phyloP scores from a whole-genome alignment of 805 yeast genomes.

The Candida palmyrensis region DNA sequence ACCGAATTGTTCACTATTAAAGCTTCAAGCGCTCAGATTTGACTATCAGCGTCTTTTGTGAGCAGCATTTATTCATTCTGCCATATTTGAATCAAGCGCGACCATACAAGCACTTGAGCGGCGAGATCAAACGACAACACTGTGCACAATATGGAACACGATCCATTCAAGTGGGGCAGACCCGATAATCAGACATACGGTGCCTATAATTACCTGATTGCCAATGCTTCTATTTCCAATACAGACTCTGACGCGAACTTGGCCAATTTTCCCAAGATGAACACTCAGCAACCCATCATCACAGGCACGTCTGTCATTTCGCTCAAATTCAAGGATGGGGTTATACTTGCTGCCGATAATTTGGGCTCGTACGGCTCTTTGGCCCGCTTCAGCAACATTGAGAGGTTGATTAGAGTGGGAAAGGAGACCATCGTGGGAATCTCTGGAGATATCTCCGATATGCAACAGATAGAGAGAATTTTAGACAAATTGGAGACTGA shows the following conservation, averaged over 20 bases:
- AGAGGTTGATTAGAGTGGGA: slow-evolving; percentile 83
- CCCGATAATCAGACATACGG: slow-evolving; percentile 84
- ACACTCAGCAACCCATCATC: slow-evolving; percentile 90
- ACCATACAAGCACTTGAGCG: no score
- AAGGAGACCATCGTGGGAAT: slow-evolving; percentile 83
- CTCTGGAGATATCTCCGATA: slow-evolving; percentile 91
- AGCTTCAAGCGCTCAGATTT: no score
- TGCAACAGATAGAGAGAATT: slow-evolving; percentile 73
- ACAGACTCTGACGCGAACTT: slow-evolving; percentile 2
- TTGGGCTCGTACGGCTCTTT: slow-evolving; percentile 90
- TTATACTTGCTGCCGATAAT: slow-evolving; percentile 92
- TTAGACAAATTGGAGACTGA: slow-evolving; percentile 70
- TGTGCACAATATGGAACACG: slow-evolving; percentile 93
- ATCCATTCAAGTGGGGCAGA: slow-evolving; percentile 94
- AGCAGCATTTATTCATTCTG: no score
- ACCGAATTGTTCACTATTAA: no score
- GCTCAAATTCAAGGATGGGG: slow-evolving; percentile 84
- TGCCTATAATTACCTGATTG: slow-evolving; percentile 65
- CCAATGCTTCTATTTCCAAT: slow-evolving; percentile 42
- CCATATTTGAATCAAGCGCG: no score
- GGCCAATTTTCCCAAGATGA: slow-evolving; percentile 58
- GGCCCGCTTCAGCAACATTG: slow-evolving; percentile 78
- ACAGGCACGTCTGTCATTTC: slow-evolving; percentile 97
- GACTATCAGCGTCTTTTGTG: no score
- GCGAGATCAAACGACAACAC: no score